Evolutionary conservation across 352 stramenopile genomes (phyloP), one percentile per base, ranked within the genome.

Genomic region (Pythium vanterpoolii): DNA sequence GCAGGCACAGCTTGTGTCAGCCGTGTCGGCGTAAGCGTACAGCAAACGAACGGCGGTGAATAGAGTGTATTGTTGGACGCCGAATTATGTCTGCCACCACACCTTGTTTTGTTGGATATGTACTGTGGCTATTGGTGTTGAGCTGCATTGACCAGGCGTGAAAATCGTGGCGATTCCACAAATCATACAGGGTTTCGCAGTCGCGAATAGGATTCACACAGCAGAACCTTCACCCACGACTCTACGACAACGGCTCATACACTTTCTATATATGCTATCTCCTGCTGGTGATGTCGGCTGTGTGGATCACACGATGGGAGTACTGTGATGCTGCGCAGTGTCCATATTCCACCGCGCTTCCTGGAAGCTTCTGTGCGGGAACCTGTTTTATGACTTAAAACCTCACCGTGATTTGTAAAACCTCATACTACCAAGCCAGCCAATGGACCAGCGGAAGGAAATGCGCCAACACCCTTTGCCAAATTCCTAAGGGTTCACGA

Each of bases 1-100:
- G 51, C 74, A 84, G 61, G 77, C 42, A 3, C 5, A 76, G 45
- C 50, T 63, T 6, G 46, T 34, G 33, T 54, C 60, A 21, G 36
- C 34, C 24, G 23, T 33, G 16, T 57, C 56, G 33, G 57, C 64
- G 27, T 71, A 71, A 64, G 31, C n/a, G 27, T 23, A 18, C 28
- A 14, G 23, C 28, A 23, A 31, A 31, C 13, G 33, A 34, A 48
- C 24, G 42, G 33, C 36, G 33, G 21, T 56, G 44, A 23, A 28
- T 62, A 64, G 50, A 64, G 54, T 65, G 47, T 59, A 64, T 68
- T 63, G 53, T 59, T 54, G 28, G 30, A 54, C 27, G 16, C 42
- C 42, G n/a, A 48, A 7, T 4, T 21, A 18, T 18, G 0, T n/a
- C n/a, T n/a, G n/a, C n/a, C n/a, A n/a, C n/a, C n/a, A n/a, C n/a